phyloP scores from a whole-genome alignment of 768 basidiomycete genomes.

The Cyclocybe cylindracea region DNA sequence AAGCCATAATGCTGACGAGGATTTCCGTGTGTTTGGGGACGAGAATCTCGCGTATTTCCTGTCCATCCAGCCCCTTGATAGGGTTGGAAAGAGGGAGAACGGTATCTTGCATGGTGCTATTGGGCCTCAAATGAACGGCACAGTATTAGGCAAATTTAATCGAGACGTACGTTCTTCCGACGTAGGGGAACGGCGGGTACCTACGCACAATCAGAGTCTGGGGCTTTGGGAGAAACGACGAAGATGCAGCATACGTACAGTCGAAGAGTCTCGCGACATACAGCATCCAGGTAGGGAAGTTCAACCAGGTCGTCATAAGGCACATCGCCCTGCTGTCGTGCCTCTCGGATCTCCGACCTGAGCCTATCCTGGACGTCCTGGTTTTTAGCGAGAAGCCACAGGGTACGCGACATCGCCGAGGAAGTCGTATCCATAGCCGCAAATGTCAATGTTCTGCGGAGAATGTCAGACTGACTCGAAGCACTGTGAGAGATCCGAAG shows the following conservation, averaged over 20 bases:
- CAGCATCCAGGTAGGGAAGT: conserved; percentile 37
- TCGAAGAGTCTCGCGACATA: no score
- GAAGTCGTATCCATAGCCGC: conserved; percentile 26
- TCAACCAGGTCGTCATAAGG: conserved; percentile 37
- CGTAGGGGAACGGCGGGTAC: conserved; percentile 21
- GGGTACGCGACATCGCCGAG: conserved; percentile 15
- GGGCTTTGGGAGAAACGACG: neutral
- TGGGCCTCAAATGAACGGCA: neutral
- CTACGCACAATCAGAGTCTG: conserved; percentile 1
- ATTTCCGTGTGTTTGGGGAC: conserved; percentile 37
- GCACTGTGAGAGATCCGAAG: neutral
- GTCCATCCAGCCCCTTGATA: conserved; percentile 19
- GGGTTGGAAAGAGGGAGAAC: conserved; percentile 22
- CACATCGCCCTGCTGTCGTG: conserved; percentile 21
- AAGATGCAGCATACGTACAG: conserved; percentile 26
- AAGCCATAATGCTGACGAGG: conserved; percentile 28
- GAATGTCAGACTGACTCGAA: neutral
- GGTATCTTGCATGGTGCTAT: conserved; percentile 18
- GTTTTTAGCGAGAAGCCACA: conserved; percentile 16
- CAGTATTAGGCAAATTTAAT: neutral
- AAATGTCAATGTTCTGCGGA: conserved; percentile 20
- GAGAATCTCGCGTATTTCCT: conserved; percentile 25
- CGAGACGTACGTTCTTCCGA: conserved; percentile 16
- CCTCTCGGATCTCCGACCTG: conserved; percentile 22
- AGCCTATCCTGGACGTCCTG: conserved; percentile 22